These are phyloP conservation scores for Galerina sulciceps DNA, from an alignment of 768 basidiomycete species.

Conservation along the genomic window DNA sequence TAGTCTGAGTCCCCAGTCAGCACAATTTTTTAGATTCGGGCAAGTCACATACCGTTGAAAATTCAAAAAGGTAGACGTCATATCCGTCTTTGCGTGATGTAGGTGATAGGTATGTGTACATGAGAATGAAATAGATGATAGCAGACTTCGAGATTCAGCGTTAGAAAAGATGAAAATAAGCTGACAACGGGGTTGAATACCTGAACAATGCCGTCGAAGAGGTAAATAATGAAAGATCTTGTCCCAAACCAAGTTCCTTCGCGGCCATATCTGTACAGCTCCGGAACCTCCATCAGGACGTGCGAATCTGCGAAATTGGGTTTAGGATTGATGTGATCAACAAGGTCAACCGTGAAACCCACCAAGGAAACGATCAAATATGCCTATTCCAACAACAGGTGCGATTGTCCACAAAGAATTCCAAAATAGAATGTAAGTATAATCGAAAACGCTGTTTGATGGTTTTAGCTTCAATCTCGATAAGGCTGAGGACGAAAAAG, in stretches of 20 bases:
- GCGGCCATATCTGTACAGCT: constrained; percentile 86
- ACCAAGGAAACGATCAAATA: constrained; percentile 93
- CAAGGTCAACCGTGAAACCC: constrained; percentile 22
- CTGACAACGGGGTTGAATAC: constrained; percentile 35
- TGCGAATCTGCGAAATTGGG: constrained; percentile 60
- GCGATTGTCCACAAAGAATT: constrained; percentile 94
- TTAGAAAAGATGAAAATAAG: background rate
- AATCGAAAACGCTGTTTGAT: constrained; percentile 70
- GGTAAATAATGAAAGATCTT: constrained; percentile 70
- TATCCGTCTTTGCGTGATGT: constrained; percentile 83
- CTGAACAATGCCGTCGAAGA: constrained; percentile 84
- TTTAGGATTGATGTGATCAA: background rate
- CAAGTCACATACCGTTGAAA: constrained; percentile 67
- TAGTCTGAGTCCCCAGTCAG: constrained; percentile 50
- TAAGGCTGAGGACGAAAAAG: background rate
- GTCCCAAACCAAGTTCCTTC: constrained; percentile 81
- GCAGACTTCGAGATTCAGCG: constrained; percentile 59
- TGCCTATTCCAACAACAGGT: constrained; percentile 91
- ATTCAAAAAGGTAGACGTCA: constrained; percentile 74
- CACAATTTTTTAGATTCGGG: background rate
- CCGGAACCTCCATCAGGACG: constrained; percentile 87
- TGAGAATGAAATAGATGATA: constrained; percentile 84
- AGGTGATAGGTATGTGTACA: constrained; percentile 75
- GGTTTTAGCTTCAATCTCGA: background rate
- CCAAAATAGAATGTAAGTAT: constrained; percentile 94